A percentile compares a stretch with the other conserved stretches of the same genome.
These are phyloP conservation scores for Kitagawia praeruptora DNA, from an alignment of 129 eudicot species.

Conservation along the genomic window DNA sequence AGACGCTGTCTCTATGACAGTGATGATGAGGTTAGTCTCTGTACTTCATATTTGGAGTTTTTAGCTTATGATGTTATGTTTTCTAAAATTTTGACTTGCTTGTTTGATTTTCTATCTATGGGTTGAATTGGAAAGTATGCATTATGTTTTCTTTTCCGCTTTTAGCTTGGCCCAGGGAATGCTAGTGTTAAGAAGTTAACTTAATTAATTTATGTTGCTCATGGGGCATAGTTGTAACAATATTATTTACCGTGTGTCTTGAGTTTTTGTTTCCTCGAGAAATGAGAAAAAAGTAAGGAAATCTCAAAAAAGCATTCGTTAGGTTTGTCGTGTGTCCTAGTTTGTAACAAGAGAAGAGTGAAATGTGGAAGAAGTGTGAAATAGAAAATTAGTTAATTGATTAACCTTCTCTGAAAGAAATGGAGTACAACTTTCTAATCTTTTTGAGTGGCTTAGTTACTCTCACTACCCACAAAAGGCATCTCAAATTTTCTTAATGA, in stretches of 20 bases:
- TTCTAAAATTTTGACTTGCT: neutral
- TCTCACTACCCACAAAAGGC: neutral
- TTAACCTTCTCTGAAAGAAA: neutral
- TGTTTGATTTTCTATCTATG: neutral
- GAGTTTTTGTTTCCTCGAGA: neutral
- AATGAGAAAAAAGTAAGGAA: neutral
- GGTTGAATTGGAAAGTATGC: neutral
- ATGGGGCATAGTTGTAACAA: neutral
- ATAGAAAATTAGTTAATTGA: neutral
- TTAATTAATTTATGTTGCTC: neutral
- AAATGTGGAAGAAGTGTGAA: neutral
- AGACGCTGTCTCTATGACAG: slow-evolving; percentile 88
- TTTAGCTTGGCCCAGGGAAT: neutral
- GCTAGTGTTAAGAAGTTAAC: neutral
- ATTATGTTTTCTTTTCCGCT: neutral
- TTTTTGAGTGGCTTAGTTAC: neutral
- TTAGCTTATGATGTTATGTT: neutral
- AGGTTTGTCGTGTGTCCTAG: neutral
- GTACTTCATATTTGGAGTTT: neutral
- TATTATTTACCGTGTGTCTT: neutral
- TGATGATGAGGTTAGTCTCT: slow-evolving; percentile 86
- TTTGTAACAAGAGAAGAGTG: neutral
- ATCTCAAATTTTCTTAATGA: neutral
- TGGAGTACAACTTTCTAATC: neutral
- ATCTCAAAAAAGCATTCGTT: neutral